phyloP scores from a whole-genome alignment of 2,329 filamentous ascomycete genomes.

The Salinomyces thailandicus region DNA sequence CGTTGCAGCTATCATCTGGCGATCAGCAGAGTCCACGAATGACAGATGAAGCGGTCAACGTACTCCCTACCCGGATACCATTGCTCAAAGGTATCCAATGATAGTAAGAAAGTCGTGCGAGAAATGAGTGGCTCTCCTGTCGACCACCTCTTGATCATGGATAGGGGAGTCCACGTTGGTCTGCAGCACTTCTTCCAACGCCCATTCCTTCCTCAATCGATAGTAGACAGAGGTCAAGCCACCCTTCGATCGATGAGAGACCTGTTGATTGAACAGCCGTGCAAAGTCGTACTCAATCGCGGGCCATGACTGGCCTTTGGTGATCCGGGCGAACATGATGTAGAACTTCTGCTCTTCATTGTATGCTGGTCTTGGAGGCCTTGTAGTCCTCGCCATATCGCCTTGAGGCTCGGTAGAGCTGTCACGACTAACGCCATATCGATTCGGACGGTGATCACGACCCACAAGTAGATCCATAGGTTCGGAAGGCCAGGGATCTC shows the following conservation, averaged over 20 bases:
- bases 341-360: slow-evolving; percentile 28
- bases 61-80: no score
- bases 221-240: slow-evolving; percentile 27
- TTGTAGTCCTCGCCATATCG: neutral
- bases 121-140: slow-evolving; percentile 18
- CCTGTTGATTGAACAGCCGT: slow-evolving; percentile 11
- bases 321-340: slow-evolving; percentile 19
- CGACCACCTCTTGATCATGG: slow-evolving; percentile 18
- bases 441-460: no score
- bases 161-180: slow-evolving; percentile 17
- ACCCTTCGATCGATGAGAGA: slow-evolving; percentile 18
- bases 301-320: slow-evolving; percentile 18
- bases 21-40: no score
- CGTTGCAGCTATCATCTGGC: no score
- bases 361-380: slow-evolving; percentile 20
- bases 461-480: no score
- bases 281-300: slow-evolving; percentile 21
- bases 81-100: slow-evolving; percentile 22
- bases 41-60: no score
- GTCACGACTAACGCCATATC: no score
- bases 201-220: slow-evolving; percentile 12
- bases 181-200: slow-evolving; percentile 24
- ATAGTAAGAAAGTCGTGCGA: slow-evolving; percentile 20
- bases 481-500: no score
- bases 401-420: no score